Evolutionary conservation across 805 yeast species (phyloP), one percentile per base, ranked within the genome.

Genomic region (Kodamaea sagamina): DNA sequence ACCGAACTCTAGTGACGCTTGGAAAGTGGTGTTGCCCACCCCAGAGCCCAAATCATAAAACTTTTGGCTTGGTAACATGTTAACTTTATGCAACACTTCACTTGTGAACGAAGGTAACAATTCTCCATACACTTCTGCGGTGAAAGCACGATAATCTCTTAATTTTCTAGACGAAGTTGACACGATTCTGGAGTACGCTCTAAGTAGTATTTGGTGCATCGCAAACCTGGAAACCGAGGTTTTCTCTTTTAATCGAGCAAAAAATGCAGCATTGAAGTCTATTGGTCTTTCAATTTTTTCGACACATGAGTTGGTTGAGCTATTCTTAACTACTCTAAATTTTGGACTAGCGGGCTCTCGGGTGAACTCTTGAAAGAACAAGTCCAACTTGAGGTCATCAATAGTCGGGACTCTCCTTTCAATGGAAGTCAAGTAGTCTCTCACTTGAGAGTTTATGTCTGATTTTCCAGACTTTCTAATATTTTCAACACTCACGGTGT

Each of bases 11-110:
- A 90, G 62, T 0, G 96, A 89, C 0, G 96, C 95, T 60, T 89
- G 97, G 32, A 89, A 74, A 0, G 86, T 84, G 45, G 96, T 88
- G 58, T 90, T 90, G 0, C 97, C 97, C 11, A 90, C 97, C 11
- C 97, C 97, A 0, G 96, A 88, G 0, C 97, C 97, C 17, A 90
- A 69, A 63, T 90, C 97, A 48, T 90, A 80, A 55, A 89, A 89
- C n/a, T 71, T 76, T 34, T 78, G 75, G 1, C 62, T 63, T 1
- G 78, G 71, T 27, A 67, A 61, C 39, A 89, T 64, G 1, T 72
- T 74, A 39, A 89, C 83, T 55, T 83, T 85, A 8, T 68, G 61
- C 35, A 71, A 52, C 3, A 86, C 84, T 51, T 74, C 79, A 31
- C 89, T 75, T 32, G 86, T 70, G 52, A 90, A 87, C 4, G 73